A percentile compares a stretch with the other conserved stretches of the same genome.
Evolutionary conservation across 2,329 filamentous ascomycete species (phyloP).

Genomic region (Claviceps sorghi): DNA sequence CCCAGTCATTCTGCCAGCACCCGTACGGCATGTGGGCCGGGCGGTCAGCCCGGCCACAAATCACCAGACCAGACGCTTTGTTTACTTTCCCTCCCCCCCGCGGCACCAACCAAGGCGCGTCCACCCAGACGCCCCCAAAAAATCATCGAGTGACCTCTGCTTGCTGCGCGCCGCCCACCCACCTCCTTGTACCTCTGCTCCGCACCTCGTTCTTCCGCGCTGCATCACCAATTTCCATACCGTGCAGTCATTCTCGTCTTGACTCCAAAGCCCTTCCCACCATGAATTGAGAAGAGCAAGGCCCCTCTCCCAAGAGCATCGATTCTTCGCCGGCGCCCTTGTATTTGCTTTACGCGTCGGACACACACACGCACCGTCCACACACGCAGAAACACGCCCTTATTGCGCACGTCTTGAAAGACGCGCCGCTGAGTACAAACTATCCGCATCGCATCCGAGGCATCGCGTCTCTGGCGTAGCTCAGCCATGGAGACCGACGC

Average conservation of each 20-base stretch:
- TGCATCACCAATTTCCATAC: background rate
- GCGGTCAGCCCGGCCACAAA: too few relatives aligned
- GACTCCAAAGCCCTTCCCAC: background rate
- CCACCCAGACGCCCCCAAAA: background rate
- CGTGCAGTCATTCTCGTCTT: background rate
- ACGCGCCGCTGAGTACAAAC: background rate
- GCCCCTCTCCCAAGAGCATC: background rate
- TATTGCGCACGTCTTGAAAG: background rate
- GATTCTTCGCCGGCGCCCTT: constrained; percentile 6
- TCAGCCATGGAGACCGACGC: constrained; percentile 28
- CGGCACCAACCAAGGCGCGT: constrained; percentile 8
- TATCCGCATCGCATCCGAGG: constrained; percentile 5
- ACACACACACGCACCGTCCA: background rate
- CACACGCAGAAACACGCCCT: background rate
- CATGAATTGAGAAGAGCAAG: background rate
- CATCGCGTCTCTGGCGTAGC: constrained; percentile 12
- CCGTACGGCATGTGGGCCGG: background rate
- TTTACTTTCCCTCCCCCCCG: constrained; percentile 21
- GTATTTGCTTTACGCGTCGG: background rate
- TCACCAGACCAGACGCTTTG: constrained; percentile 11
- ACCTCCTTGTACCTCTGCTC: background rate
- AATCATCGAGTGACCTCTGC: constrained; percentile 1
- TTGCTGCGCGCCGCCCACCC: background rate
- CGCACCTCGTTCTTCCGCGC: background rate
- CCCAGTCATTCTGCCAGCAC: background rate